These are phyloP conservation scores for Eucalyptus sp. DNA, from an alignment of 345 rosid species.

Conservation along the genomic window DNA sequence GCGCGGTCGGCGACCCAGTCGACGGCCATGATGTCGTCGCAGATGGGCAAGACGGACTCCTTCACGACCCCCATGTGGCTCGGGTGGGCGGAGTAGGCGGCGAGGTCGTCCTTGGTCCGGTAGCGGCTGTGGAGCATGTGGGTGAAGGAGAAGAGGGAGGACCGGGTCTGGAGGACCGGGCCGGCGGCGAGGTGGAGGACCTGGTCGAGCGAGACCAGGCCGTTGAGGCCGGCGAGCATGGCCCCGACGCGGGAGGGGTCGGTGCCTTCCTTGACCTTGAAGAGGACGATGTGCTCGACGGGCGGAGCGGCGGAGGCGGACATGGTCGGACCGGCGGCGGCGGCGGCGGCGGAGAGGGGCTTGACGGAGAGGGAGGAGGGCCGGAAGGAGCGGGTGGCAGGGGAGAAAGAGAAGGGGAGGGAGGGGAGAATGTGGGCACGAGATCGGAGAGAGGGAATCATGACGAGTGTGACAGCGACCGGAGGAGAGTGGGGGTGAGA, in stretches of 20 bases:
- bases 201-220: constrained; percentile 32
- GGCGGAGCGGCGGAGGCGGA: constrained; percentile 24
- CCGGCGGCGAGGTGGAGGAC: constrained; percentile 63
- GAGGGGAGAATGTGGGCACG: not conserved
- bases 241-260: constrained; percentile 26
- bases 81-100: constrained; percentile 48
- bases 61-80: constrained; percentile 46
- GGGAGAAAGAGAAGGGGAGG: not conserved
- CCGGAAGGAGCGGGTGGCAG: constrained; percentile 1
- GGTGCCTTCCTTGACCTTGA: constrained; percentile 49
- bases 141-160: constrained; percentile 42
- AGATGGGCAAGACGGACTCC: constrained; percentile 45
- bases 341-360: not conserved
- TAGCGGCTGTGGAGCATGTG: constrained; percentile 92
- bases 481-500: not conserved
- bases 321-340: not conserved
- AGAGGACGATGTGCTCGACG: constrained; percentile 75
- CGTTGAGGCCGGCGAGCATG: constrained; percentile 52
- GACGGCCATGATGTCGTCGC: constrained; percentile 78
- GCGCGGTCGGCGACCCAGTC: constrained; percentile 52
- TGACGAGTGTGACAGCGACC: not conserved
- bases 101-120: constrained; percentile 42
- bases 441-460: constrained; percentile 12
- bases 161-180: constrained; percentile 32
- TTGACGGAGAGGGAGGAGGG: not conserved